Evolutionary conservation across 2,329 filamentous ascomycete species (phyloP).

Genomic region (Xylariales sp.): DNA sequence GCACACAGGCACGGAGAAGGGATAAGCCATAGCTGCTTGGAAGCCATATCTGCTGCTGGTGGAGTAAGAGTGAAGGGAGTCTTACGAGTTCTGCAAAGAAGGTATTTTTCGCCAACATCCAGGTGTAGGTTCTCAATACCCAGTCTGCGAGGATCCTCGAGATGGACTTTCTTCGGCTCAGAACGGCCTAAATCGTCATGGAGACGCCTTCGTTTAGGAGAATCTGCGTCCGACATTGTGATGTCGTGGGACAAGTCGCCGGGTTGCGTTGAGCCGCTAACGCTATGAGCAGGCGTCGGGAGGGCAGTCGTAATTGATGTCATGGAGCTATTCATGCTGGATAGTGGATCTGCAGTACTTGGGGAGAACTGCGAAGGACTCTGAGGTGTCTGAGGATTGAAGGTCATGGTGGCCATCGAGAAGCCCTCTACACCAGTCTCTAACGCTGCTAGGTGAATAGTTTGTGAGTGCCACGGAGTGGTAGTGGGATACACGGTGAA

Average conservation of each 20-base stretch:
- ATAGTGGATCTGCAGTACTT: conserved; percentile 46
- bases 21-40: no score
- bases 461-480: no score
- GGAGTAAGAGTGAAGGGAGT: conserved; percentile 39
- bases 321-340: conserved; percentile 48
- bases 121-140: conserved; percentile 62
- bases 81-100: conserved; percentile 65
- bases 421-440: conserved; percentile 7
- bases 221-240: conserved; percentile 42
- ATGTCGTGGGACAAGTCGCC: conserved; percentile 38
- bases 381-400: conserved; percentile 64
- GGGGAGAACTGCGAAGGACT: conserved; percentile 61
- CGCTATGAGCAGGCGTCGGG: conserved; percentile 59
- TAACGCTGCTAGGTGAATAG: background rate
- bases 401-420: conserved; percentile 54
- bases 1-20: no score
- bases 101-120: conserved; percentile 64
- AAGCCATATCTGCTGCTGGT: no score
- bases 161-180: conserved; percentile 57
- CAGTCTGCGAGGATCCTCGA: conserved; percentile 53
- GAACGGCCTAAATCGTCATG: conserved; percentile 52
- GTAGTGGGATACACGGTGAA: no score
- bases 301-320: conserved; percentile 44
- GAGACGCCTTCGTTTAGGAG: conserved; percentile 58
- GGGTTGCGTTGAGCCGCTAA: conserved; percentile 50